These are phyloP conservation scores for Rubia tinctorum DNA, from an alignment of 305 asterid species.

Conservation along the genomic window DNA sequence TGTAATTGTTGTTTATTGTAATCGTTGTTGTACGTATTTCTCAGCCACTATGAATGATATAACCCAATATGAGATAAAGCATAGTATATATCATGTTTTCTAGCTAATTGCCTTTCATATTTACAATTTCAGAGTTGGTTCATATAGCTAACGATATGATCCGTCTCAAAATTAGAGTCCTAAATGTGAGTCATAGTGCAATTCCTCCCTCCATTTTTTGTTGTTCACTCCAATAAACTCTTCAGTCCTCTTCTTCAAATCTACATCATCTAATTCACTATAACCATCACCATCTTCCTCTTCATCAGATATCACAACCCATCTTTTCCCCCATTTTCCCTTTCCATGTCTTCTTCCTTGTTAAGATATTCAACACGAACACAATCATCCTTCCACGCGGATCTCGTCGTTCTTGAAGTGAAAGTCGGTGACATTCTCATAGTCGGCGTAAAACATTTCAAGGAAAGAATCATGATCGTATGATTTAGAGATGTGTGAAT, in stretches of 20 bases:
- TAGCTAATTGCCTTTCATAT: neutral
- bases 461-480: constrained; percentile 3
- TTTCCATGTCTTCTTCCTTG: neutral
- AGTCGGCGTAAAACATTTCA: neutral
- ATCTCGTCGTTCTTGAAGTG: neutral
- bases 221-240: constrained; percentile 16
- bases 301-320: neutral
- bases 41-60: too few relatives aligned
- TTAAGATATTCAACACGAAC: constrained; percentile 7
- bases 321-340: neutral
- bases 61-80: neutral
- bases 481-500: constrained; percentile 4
- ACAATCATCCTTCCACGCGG: neutral
- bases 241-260: constrained; percentile 15
- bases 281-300: constrained; percentile 1
- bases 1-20: too few relatives aligned
- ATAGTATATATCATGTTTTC: neutral
- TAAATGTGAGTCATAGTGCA: neutral
- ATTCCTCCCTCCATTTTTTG: constrained; percentile 17
- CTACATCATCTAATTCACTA: constrained; percentile 5
- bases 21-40: too few relatives aligned
- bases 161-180: neutral
- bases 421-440: neutral
- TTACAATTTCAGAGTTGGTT: neutral
- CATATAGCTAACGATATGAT: neutral